Base-by-base conservation (phyloP, 371 early-diverging fungal species). In the Lichtheimia ramosa region DNA sequence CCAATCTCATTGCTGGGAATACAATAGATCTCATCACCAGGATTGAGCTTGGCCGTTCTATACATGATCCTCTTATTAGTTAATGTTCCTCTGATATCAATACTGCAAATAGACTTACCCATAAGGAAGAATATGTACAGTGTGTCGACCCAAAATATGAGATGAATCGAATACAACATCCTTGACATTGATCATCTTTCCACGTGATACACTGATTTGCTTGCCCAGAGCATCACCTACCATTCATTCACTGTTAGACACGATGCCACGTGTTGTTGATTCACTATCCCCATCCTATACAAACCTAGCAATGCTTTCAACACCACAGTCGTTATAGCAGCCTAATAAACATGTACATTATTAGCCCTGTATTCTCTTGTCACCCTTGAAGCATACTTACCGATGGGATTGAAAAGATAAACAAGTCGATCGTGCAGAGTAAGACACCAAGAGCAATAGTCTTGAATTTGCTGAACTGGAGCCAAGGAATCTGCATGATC, bases 1-100 rank as follows among this genome's bases (percentile, higher is more conserved):
- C 71, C 73, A 42, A 67, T 43, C 25, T 73, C 68, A 4, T 54
- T 39, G n/a, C 61, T 54, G 6, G 74, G 71, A 24, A 81, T 58
- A 54, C 81, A 81, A 51, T 68, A 81, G 41, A 63, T 71, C 42
- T 71, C 70, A 58, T 78, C 65, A 23, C 62, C 59, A 14, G 78
- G 78, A 46, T 81, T 81, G 16, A 81, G 59, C 40, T 78, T 73
- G 14, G 78, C 81, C 27, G 78, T 75, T 8, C 81, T 81, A n/a
- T 2, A 51, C 39, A 54, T 18, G n/a, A 16, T 46, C 15, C 15
- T 16, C 46, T 46, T 46, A 5, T 46, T 46, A n/a, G 18, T 16
- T 8, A 8, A 18, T 14, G 5, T 13, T 46, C 21, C 21, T 46
- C 12, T 14, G 16, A 34, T 34, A 10, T 1, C 34, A 34, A 5